Evolutionary conservation across 2,329 filamentous ascomycete species (phyloP).

Genomic region (Uncinocarpus reesii): DNA sequence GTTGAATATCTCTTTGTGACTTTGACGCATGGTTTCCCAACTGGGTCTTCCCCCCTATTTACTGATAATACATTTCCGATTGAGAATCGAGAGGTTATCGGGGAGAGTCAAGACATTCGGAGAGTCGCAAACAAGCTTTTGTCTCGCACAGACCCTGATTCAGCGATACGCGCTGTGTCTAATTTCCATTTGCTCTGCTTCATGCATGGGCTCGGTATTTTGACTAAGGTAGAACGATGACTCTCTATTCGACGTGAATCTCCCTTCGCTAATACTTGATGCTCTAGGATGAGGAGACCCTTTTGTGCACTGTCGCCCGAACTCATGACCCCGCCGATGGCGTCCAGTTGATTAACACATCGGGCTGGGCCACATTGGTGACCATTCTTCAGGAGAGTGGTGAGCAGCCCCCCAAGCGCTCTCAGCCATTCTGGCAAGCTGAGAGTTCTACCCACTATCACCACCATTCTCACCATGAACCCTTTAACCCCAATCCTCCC

Average conservation of each 20-base stretch:
- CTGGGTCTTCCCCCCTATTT: slow-evolving; percentile 66
- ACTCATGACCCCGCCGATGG: slow-evolving; percentile 70
- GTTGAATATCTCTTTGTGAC: slow-evolving; percentile 95
- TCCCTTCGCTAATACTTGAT: slow-evolving; percentile 7
- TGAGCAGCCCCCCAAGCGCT: slow-evolving; percentile 82
- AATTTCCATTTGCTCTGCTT: slow-evolving; percentile 94
- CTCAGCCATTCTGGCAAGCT: slow-evolving; percentile 35
- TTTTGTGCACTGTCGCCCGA: slow-evolving; percentile 76
- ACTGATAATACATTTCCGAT: slow-evolving; percentile 65
- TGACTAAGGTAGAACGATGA: slow-evolving; percentile 60
- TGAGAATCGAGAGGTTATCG: slow-evolving; percentile 80
- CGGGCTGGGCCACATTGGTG: slow-evolving; percentile 88
- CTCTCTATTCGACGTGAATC: not conserved
- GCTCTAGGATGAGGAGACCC: slow-evolving; percentile 70
- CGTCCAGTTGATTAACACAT: slow-evolving; percentile 71
- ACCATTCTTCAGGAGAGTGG: slow-evolving; percentile 91
- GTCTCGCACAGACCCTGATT: slow-evolving; percentile 50
- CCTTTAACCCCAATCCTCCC: slow-evolving; percentile 14
- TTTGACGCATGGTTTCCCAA: slow-evolving; percentile 91
- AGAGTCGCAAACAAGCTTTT: slow-evolving; percentile 60
- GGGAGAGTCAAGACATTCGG: slow-evolving; percentile 70
- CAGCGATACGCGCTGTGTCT: slow-evolving; percentile 60
- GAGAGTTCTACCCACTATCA: slow-evolving; percentile 27
- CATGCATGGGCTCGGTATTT: slow-evolving; percentile 65
- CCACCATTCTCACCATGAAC: slow-evolving; percentile 9